phyloP scores from a whole-genome alignment of 202 grass and related monocot genomes.

The Brachypodium distachyon region DNA sequence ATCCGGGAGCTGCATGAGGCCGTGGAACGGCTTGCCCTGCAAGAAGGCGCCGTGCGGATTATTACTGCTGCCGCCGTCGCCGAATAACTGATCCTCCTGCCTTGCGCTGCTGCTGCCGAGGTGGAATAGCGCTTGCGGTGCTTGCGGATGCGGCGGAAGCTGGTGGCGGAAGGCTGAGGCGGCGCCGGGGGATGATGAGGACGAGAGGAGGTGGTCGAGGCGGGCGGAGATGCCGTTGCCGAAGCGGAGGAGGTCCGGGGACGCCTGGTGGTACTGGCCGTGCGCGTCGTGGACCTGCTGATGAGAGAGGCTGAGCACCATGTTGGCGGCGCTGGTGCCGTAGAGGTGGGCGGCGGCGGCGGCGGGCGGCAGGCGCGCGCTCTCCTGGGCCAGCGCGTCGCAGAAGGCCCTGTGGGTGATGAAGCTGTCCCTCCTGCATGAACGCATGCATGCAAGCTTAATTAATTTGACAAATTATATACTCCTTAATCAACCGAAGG shows the following conservation, averaged over 20 bases:
- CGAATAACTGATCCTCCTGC: constrained; percentile 47
- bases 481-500: too few relatives aligned
- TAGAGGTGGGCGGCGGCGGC: constrained; percentile 54
- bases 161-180: constrained; percentile 38
- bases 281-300: constrained; percentile 50
- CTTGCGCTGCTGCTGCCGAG: constrained; percentile 9
- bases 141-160: constrained; percentile 18
- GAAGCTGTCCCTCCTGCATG: constrained; percentile 93
- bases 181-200: too few relatives aligned
- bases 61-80: constrained; percentile 11
- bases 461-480: neutral
- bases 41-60: constrained; percentile 40
- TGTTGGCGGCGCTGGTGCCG: constrained; percentile 45
- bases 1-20: constrained; percentile 81
- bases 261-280: constrained; percentile 26
- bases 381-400: constrained; percentile 84
- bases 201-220: constrained; percentile 56
- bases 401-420: constrained; percentile 96
- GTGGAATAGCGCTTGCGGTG: constrained; percentile 48
- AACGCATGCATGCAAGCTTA: neutral
- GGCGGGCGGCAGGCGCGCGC: constrained; percentile 49
- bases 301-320: constrained; percentile 66
- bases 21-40: constrained; percentile 67
- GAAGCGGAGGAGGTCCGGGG: constrained; percentile 53
- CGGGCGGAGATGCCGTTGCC: constrained; percentile 18